phyloP scores from a whole-genome alignment of 1,284 basidiomycete genomes.

The Sanghuangporus sanghuang region DNA sequence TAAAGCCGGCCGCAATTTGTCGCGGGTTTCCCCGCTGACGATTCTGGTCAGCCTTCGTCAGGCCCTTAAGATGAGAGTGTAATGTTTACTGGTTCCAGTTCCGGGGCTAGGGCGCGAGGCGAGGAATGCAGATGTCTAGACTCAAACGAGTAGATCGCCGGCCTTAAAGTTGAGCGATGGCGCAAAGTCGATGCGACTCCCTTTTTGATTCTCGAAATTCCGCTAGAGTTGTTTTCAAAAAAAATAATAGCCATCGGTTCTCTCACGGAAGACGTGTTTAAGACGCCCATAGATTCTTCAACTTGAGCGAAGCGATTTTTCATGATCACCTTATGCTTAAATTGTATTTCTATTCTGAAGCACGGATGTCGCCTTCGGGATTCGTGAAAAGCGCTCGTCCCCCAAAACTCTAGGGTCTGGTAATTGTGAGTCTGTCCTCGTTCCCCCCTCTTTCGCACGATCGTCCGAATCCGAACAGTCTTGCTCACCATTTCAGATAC shows the following conservation, averaged over 20 bases:
- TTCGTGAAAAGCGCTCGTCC: not conserved
- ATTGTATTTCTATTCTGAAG: not conserved
- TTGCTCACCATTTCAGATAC: not conserved
- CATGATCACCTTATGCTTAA: slow-evolving; percentile 1
- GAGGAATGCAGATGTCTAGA: not conserved
- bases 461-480: not conserved
- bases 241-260: not conserved
- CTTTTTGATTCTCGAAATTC: not conserved
- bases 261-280: not conserved
- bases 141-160: not conserved
- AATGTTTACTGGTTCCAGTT: not conserved
- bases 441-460: slow-evolving; percentile 3
- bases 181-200: not conserved
- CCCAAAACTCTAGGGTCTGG: slow-evolving; percentile 9
- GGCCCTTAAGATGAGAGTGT: not conserved
- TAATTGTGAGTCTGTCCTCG: not conserved
- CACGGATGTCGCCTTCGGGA: not conserved
- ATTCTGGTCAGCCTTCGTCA: not conserved
- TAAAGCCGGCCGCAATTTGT: not conserved
- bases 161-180: not conserved
- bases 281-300: not conserved
- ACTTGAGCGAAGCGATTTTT: not conserved
- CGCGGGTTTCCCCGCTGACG: not conserved
- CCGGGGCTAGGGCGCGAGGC: not conserved
- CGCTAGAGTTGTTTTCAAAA: not conserved